Evolutionary conservation across 2,329 filamentous ascomycete genomes (phyloP).

Genomic region (Colletotrichum karsti): DNA sequence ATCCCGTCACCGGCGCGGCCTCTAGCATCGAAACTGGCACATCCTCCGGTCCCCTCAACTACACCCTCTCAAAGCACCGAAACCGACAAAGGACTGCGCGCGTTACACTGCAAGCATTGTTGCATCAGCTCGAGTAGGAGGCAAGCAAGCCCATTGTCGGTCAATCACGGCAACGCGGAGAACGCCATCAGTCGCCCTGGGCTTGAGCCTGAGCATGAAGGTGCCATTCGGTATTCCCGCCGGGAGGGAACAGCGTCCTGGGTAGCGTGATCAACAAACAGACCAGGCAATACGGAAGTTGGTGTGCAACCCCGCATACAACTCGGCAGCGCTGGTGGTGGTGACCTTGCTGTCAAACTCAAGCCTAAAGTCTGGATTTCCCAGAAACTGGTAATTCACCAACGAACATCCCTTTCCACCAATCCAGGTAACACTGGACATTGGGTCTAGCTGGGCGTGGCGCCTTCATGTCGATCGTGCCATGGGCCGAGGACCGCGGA

Average conservation of each 20-base stretch:
- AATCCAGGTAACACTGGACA: neutral
- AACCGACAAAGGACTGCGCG: constrained; percentile 2
- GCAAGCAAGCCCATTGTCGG: constrained; percentile 16
- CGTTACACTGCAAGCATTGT: constrained; percentile 20
- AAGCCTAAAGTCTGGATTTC: neutral
- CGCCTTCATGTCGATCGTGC: neutral
- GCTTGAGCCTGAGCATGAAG: neutral
- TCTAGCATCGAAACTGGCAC: constrained; percentile 13
- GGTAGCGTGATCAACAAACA: constrained; percentile 25
- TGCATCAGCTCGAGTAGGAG: constrained; percentile 20
- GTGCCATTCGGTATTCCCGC: constrained; percentile 28
- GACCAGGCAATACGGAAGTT: neutral
- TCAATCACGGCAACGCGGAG: constrained; percentile 10
- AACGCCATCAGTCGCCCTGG: constrained; percentile 9
- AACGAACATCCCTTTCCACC: neutral
- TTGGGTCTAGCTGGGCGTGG: neutral
- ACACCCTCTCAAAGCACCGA: constrained; percentile 2
- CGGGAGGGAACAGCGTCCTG: constrained; percentile 24
- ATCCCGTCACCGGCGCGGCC: constrained; percentile 9
- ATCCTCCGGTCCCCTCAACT: constrained; percentile 1
- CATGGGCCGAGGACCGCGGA: neutral
- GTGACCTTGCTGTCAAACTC: neutral
- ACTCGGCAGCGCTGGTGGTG: neutral
- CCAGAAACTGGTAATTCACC: neutral
- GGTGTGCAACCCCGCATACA: constrained; percentile 23